Evolutionary conservation across 2,329 filamentous ascomycete genomes (phyloP), one percentile per base, ranked within the genome.

Genomic region (Lasiodiplodia sp.): DNA sequence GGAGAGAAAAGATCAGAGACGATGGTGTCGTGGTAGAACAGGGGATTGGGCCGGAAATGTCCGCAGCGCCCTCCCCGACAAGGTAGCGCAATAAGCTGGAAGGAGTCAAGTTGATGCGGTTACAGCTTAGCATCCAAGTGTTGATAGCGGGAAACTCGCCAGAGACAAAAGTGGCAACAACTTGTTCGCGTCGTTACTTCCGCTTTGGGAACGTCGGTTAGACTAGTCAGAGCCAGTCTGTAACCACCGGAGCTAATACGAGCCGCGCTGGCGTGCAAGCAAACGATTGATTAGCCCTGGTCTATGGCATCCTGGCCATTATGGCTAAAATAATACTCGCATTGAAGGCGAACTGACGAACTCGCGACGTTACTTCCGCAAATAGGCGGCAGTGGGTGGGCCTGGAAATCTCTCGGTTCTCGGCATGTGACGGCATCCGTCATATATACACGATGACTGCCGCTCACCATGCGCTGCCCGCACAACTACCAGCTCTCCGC

Each of bases 351-450:
- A 0, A 18, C 16, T 37, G 18, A n/a, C 31, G 16, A 37, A 14
- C 28, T 34, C 53, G 55, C 55, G 55, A 37, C 37, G 56, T 44
- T 49, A 18, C 58, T 63, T 18, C 58, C 58, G 21, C 58, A 63
- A 34, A 25, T 11, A 25, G 58, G 25, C 31, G 58, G 25, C 44
- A 4, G 11, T n/a, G n/a, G 16, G 25, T n/a, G 34, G 34, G 55
- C n/a, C 31, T 40, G 57, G 58, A 63, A 25, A 63, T 63, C 40
- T 40, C 58, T 63, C 58, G 58, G 58, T 28, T 37, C 25, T 49
- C 58, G 58, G 58, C 58, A 63, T 63, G 58, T 63, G 58, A 63
- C 44, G 44, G 40, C 58, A 63, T 63, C 58, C 57, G 57, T 63
- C 44, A 63, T 51, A 34, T 63, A 63, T 49, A 63, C 58, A 62